These are phyloP conservation scores for Erythrophleum fordii DNA, from an alignment of 306 rosid genomes.

Conservation along the genomic window DNA sequence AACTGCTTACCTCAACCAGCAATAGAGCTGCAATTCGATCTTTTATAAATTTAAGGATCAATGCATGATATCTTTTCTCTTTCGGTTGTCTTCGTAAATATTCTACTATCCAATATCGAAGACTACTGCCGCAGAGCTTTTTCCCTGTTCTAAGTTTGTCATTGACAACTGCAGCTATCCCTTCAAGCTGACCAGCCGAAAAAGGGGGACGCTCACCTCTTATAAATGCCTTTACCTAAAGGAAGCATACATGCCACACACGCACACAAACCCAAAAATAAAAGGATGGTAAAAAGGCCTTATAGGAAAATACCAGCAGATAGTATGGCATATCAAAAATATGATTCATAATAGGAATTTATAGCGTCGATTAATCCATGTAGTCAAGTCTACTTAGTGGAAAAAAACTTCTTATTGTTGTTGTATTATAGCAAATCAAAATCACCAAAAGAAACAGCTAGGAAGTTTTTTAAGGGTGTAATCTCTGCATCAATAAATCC, in stretches of 20 bases:
- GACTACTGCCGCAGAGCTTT: slow-evolving; percentile 72
- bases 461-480: background rate
- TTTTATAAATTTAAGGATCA: slow-evolving; percentile 85
- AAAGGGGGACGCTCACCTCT: slow-evolving; percentile 79
- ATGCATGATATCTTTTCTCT: slow-evolving; percentile 64
- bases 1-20: slow-evolving; percentile 78
- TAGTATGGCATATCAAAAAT: slow-evolving; percentile 16
- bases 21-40: slow-evolving; percentile 83
- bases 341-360: too few species aligned
- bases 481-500: slow-evolving; percentile 29
- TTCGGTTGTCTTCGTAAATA: slow-evolving; percentile 84
- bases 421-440: too few species aligned
- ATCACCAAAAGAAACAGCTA: slow-evolving; percentile 12
- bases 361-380: too few species aligned
- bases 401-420: too few species aligned
- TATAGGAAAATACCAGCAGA: slow-evolving; percentile 29
- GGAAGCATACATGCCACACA: slow-evolving; percentile 23
- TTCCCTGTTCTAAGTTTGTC: slow-evolving; percentile 67
- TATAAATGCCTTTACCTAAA: slow-evolving; percentile 81
- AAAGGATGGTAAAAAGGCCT: slow-evolving; percentile 2
- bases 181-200: slow-evolving; percentile 83
- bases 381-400: too few species aligned
- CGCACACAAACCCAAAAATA: background rate
- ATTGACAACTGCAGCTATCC: slow-evolving; percentile 68
- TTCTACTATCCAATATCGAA: slow-evolving; percentile 92